Conservation (phyloP, 176 grass and related monocot genomes). For the Oryza australiensis region DNA sequence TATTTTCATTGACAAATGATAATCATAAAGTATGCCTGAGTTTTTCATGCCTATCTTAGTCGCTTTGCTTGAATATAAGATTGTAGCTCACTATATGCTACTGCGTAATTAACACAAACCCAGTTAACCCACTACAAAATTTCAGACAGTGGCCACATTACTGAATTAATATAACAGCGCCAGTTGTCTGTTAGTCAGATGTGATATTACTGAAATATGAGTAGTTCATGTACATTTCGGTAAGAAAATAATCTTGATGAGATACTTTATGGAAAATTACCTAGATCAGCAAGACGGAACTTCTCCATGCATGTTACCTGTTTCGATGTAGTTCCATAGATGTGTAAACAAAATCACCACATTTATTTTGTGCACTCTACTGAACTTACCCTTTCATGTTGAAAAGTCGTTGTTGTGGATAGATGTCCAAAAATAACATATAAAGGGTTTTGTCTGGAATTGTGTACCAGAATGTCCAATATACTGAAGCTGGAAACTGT, state of each 20-base stretch:
- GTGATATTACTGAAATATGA: constrained; percentile 11
- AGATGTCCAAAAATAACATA: neutral
- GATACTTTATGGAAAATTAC: neutral
- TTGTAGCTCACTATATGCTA: neutral
- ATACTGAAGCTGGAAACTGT: constrained; percentile 5
- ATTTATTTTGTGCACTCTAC: too few relatives aligned
- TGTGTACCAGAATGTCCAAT: neutral
- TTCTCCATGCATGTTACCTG: neutral
- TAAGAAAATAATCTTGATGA: neutral
- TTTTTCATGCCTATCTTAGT: constrained; percentile 13
- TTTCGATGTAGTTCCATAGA: neutral
- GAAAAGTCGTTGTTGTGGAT: constrained; percentile 15
- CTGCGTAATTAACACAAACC: neutral
- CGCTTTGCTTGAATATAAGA: constrained; percentile 13
- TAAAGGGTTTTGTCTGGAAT: neutral
- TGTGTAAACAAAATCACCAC: neutral
- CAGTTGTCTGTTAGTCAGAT: neutral
- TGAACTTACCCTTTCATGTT: neutral
- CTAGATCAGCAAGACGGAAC: neutral
- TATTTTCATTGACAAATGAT: neutral
- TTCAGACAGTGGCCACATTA: neutral
- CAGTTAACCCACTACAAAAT: neutral
- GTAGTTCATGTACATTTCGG: neutral
- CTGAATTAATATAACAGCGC: neutral
- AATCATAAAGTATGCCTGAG: neutral